Evolutionary conservation across 495 filamentous ascomycete genomes (phyloP).

Genomic region (Podospora conica): DNA sequence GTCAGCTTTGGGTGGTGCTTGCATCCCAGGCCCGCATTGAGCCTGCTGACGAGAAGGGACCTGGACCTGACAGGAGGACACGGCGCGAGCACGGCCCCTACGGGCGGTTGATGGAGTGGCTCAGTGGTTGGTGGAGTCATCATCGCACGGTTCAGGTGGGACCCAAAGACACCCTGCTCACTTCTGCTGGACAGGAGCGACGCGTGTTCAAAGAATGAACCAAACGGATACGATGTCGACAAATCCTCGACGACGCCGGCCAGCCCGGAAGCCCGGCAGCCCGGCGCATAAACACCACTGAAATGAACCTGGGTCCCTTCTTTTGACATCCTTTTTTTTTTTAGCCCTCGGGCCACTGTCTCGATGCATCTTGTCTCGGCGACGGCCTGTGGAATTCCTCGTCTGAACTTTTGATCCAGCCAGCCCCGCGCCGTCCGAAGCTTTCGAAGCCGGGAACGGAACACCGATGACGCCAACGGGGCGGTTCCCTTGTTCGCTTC

Average conservation of each 20-base stretch:
- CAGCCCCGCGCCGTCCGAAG: background rate
- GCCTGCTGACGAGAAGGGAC: slow-evolving; percentile 24
- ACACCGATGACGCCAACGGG: background rate
- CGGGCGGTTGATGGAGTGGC: background rate
- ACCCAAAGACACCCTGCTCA: background rate
- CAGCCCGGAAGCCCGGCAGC: background rate
- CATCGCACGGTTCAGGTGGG: background rate
- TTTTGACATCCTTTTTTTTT: too few relatives aligned
- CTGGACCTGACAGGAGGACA: background rate
- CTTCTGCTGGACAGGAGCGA: too few relatives aligned
- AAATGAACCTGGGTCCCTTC: background rate
- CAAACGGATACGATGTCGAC: background rate
- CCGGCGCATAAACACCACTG: background rate
- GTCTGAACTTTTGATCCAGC: background rate
- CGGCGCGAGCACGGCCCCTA: background rate
- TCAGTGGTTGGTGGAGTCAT: background rate
- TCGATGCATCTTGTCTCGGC: background rate
- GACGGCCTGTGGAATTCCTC: background rate
- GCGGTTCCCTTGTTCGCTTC: background rate
- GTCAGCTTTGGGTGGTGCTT: slow-evolving; percentile 5
- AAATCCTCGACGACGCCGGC: background rate
- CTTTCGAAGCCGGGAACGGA: background rate
- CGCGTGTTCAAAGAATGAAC: background rate
- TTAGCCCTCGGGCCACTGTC: background rate
- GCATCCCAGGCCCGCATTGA: slow-evolving; percentile 16